Evolutionary conservation across 345 rosid genomes (phyloP).

Genomic region (Heritiera littoralis): DNA sequence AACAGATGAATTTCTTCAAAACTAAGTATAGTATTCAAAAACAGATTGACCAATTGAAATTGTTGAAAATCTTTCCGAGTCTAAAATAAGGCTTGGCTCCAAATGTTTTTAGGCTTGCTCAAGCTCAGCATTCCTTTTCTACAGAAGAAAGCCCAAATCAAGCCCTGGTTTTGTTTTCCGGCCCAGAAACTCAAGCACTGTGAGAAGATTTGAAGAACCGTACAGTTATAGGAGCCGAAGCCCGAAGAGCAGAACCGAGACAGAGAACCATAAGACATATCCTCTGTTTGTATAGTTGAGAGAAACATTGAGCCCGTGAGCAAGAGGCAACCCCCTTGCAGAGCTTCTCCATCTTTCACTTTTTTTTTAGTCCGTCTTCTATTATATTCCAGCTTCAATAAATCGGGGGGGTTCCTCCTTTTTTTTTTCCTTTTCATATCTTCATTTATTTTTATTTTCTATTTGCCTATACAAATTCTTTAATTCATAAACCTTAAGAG

Average conservation of each 20-base stretch:
- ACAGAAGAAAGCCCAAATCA: neutral
- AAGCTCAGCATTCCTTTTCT: neutral
- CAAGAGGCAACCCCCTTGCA: conserved; percentile 14
- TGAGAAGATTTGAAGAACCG: neutral
- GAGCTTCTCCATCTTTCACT: neutral
- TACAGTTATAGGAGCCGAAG: no score
- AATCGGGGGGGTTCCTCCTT: conserved; percentile 11
- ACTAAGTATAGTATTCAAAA: no score
- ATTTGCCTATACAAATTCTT: neutral
- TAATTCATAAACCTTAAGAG: neutral
- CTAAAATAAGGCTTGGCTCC: neutral
- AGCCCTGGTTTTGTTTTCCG: no score
- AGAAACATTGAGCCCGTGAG: neutral
- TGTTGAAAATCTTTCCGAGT: neutral
- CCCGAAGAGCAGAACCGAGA: neutral
- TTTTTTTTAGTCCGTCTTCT: neutral
- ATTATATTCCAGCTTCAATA: neutral
- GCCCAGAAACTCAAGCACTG: no score
- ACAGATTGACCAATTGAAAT: neutral
- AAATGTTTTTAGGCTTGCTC: neutral
- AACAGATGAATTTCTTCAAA: no score
- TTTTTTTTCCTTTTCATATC: neutral
- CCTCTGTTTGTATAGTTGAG: neutral
- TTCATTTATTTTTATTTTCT: neutral
- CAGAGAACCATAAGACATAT: neutral